Evolutionary conservation across 2,329 filamentous ascomycete species (phyloP), one percentile per base, ranked within the genome.

Genomic region (Talaromyces amestolkiae): DNA sequence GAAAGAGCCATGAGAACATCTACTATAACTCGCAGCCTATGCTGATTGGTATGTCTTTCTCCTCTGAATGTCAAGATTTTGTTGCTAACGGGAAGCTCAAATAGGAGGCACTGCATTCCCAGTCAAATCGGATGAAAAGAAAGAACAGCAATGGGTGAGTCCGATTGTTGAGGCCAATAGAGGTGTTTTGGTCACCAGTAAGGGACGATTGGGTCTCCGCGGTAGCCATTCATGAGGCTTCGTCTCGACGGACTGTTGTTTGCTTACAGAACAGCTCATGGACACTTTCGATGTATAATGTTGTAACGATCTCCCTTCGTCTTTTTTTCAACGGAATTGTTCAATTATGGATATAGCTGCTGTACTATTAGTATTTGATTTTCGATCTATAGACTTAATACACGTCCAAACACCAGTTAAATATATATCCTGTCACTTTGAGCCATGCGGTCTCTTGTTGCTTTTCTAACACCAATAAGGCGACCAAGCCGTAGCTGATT

Each of bases 1-100:
- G 81, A 5, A 78, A 79, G 0, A 74, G 75, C 9, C 85, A 83
- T 73, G 85, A 87, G 79, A 81, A 76, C 1, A 76, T 87, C 24
- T 86, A 86, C 69, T 68, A 78, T 8, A 81, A 84, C 45, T 64
- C 66, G 35, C 58, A 66, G 35, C 70, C 68, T 11, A 68, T 64
- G 1, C 13, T 65, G 19, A 59, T 67, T 37, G 66, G 66, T 67
- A 53, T 22, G 63, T 54, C 41, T 58, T n/a, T 19, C n/a, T 51
- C 11, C 15, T 24, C 11, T 31, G 15, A 2, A 15, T 9, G 33
- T 43, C 17, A 43, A n/a, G 45, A 27, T 49, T 2, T 45, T 45
- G 41, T 45, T 39, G 22, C 59, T 62, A 27, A 62, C 35, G 9
- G 53, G 33, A 35, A 13, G 35, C 13, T 2, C 13, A 41, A 31